These are phyloP conservation scores for Fraxinus quadrangulata DNA, from an alignment of 257 asterid species.

Conservation along the genomic window DNA sequence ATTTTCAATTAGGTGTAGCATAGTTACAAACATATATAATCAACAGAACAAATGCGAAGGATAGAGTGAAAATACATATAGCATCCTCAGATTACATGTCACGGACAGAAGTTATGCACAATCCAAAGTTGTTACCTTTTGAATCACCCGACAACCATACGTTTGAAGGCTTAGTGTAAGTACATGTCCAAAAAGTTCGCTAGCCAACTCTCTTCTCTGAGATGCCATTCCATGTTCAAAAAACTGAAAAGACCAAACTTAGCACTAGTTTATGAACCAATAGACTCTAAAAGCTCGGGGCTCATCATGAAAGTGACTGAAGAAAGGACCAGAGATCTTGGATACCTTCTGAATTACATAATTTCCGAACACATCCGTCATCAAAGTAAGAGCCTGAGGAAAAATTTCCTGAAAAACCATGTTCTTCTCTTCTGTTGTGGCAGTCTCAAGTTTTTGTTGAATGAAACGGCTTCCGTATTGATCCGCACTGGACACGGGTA, in stretches of 20 bases:
- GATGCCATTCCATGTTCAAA: no score
- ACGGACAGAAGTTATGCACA: not conserved
- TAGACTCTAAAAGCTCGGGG: conserved; percentile 16
- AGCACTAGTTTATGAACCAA: conserved; percentile 10
- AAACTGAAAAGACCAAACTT: no score
- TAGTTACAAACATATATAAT: conserved; percentile 2
- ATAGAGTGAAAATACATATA: not conserved
- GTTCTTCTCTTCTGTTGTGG: no score
- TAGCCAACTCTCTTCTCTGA: no score
- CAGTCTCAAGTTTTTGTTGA: no score
- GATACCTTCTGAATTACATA: conserved; percentile 91
- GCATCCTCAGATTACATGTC: not conserved
- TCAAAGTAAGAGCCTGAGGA: conserved; percentile 79
- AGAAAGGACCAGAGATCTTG: not conserved
- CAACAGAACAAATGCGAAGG: not conserved
- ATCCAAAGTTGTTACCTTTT: conserved; percentile 56
- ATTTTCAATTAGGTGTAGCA: conserved; percentile 12
- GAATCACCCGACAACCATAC: conserved; percentile 98
- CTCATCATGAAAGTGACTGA: not conserved
- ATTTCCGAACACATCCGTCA: conserved; percentile 95
- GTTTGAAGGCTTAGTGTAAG: conserved; percentile 55
- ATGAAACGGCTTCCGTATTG: no score
- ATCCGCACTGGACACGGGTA: not conserved
- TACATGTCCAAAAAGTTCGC: no score
- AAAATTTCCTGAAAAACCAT: conserved; percentile 74